A percentile compares a stretch with the other conserved stretches of the same genome.
These are phyloP conservation scores for Jackrogersella minutella DNA, from an alignment of 495 filamentous ascomycete species.

Conservation along the genomic window DNA sequence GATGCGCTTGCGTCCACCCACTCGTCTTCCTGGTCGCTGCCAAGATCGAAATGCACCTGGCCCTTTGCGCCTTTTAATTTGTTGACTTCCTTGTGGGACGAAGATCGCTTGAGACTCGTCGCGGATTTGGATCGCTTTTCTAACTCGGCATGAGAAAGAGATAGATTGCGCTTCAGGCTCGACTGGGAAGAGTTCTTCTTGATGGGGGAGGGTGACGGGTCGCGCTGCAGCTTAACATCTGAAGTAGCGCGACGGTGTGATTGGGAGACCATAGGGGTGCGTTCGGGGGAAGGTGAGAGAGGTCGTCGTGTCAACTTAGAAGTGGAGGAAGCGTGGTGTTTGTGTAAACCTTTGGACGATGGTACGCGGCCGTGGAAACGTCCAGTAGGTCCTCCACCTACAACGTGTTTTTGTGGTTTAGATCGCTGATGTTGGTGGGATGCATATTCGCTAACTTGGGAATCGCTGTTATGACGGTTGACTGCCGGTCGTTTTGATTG, in stretches of 20 bases:
- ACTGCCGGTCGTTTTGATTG: constrained; percentile 59
- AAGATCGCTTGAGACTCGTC: constrained; percentile 54
- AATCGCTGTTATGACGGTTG: constrained; percentile 49
- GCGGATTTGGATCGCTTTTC: constrained; percentile 57
- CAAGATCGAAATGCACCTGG: constrained; percentile 61
- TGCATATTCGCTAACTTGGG: constrained; percentile 44
- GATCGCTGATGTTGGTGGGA: constrained; percentile 47
- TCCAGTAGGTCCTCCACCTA: constrained; percentile 48
- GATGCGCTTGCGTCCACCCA: constrained; percentile 66
- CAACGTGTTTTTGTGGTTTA: constrained; percentile 56
- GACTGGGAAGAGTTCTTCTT: constrained; percentile 57
- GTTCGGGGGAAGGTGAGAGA: constrained; percentile 49
- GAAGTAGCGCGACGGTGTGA: constrained; percentile 55
- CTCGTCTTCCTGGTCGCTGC: constrained; percentile 59
- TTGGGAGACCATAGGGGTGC: constrained; percentile 37
- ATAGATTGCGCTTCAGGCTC: constrained; percentile 58
- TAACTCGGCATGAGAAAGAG: constrained; percentile 58
- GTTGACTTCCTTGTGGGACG: constrained; percentile 51
- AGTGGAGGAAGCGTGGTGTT: constrained; percentile 50
- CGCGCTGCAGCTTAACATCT: constrained; percentile 50
- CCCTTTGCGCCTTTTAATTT: constrained; percentile 49
- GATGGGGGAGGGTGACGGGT: constrained; percentile 47
- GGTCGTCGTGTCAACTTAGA: constrained; percentile 52
- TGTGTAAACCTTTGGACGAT: constrained; percentile 57
- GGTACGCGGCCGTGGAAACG: constrained; percentile 54